Base-by-base conservation (phyloP, 2,329 filamentous ascomycete species). In the Exserohilum rostratum region DNA sequence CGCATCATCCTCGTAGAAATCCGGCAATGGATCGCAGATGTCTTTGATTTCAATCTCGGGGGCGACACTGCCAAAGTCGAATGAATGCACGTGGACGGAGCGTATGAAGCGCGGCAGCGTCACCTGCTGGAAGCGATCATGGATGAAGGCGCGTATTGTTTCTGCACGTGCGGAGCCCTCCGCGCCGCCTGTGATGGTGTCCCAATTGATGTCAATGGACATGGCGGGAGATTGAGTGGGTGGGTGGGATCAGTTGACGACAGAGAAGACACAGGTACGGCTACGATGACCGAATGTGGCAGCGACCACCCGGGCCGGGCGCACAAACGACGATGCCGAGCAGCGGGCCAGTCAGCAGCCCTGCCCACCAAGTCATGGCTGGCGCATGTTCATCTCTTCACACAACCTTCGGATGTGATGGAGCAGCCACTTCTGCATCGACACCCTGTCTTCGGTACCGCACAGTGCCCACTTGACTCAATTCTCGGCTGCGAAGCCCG, bases 161-260 rank as follows among this genome's bases (percentile, higher is more conserved):
- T 92, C 89, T 44, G 93, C 92, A 57, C 97, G 87, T 49, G 86
- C 90, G 61, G 87, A 84, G 51, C 95, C 93, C 76, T 98, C 93
- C 44, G 91, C 86, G 25, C 95, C 95, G 58, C 87, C 88, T 18
- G 93, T 98, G 71, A 98, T 85, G 59, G 89, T 90, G 70, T 95
- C 89, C 95, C 95, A 99, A 78, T 96, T 92, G 74, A 99, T 89
- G 72, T 98, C 93, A 80, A 99, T 93, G 66, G 95, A 98, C 95
- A 99, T 99, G 50, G 66, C 58, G 67, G 53, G 56, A 50, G 55
- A 57, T 60, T 58, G 62, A 58, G 56, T 47, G 64, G 65, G 65
- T 33, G 43, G 43, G 30, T 55, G 61, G 66, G 62, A 25, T 25
- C 22, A 25, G 58, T 69, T 68, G 65, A 68, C 54, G 58, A 58